Base-by-base conservation (phyloP, 148 eudicot genomes). In the Cornus kousa region DNA sequence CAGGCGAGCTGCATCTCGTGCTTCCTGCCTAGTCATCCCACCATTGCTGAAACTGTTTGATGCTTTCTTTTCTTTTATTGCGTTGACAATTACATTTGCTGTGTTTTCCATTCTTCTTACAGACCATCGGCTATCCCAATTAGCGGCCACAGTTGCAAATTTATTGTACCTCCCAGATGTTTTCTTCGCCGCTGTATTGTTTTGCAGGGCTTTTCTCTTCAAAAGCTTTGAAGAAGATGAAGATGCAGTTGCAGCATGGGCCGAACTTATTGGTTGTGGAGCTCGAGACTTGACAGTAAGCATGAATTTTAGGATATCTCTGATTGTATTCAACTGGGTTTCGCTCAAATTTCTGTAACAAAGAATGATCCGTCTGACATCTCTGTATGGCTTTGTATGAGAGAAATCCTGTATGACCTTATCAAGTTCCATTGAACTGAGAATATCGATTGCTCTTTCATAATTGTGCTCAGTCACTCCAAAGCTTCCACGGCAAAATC, bases 1-100 rank as follows among this genome's bases (percentile, higher is more conserved):
- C 3, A 81, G 86, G 24, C 98, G 87, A 28, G 97, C 98, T 7
- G 94, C 96, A 77, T 95, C 97, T 33, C 98, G 83, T 7, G 89
- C 96, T 75, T 95, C 97, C 75, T 95, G 98, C 82, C 98, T 81
- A 11, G 93, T 89, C 98, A 95, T 91, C 37, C 91, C 93, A 5
- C 78, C 67, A 33, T 68, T 69, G 20, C n/a, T 12, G 0, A 66
- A 33, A 33, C 81, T 79, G 67, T 70, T 80, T 59, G 50, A 39
- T 24, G 82, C 85, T 69, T 75, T 83, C 80, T 88, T 89, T 65
- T 89, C 92, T 77, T 85, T 93, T 81, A 95, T 65, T 57, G 97
- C 94, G 37, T 89, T 81, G 5, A 90, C 96, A 35, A 95, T 89
- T 16, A 95, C 91, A 55, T 88, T 82, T 20, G 97, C 98, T 4